Evolutionary conservation across 2,329 filamentous ascomycete genomes (phyloP), one percentile per base, ranked within the genome.

Genomic region (Sporothrix brunneoviolacea): DNA sequence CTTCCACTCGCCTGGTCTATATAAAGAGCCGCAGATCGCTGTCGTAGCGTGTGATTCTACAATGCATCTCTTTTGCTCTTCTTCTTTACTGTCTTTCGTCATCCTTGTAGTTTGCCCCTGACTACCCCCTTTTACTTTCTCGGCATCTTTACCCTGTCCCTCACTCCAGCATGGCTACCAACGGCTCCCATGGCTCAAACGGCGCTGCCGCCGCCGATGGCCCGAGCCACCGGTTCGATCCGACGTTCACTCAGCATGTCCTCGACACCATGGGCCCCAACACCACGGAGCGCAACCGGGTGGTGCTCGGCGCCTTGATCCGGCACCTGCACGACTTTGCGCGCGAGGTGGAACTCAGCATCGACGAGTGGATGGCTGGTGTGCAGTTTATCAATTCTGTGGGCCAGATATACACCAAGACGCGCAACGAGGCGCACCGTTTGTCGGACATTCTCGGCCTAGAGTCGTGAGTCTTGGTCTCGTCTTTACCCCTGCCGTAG

Each of bases 311-410:
- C 43, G 76, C 78, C 27, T 70, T 91, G 54, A 82, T 91, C 62
- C 74, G 73, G 50, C 87, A 91, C 69, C 73, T 91, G 50, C 88
- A 93, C 68, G 86, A 89, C 68, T 91, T 91, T 65, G 81, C 83
- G 35, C 82, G 86, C 42, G 87, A 93, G 65, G 81, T 87, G 55
- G 79, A 90, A 64, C 79, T 93, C 52, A 91, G 85, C 8, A 75
- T 80, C n/a, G 84, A 86, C 51, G 88, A 93, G 70, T 91, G 86
- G 87, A 77, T 86, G 69, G 70, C 77, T 8, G 88, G 82, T 41
- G 70, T 69, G 22, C 58, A 64, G 51, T 65, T 62, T 64, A 71
- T 88, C 68, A 87, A 87, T 71, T 74, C 76, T 59, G 79, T 85
- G 44, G 86, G 86, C 56, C 78, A 85, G 69, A 83, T 85, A 69